Percentiles rank a stretch among this genome's conserved stretches.
phyloP scores from a whole-genome alignment of 345 rosid genomes.

The Microcos paniculata region DNA sequence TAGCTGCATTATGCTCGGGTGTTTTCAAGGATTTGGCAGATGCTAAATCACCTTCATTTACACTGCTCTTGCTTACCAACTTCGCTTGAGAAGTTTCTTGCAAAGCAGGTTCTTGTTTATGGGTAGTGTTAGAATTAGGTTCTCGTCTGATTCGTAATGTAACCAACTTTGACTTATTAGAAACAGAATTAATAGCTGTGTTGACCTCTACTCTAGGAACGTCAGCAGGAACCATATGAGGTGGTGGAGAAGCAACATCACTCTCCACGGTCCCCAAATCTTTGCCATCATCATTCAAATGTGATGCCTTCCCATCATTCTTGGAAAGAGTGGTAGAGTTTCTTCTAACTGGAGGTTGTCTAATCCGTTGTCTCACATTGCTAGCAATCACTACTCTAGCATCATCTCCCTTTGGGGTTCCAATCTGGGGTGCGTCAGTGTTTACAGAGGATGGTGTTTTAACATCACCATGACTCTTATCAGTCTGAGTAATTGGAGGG shows the following conservation, averaged over 20 bases:
- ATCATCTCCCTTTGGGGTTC: conserved; percentile 18
- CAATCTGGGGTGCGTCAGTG: conserved; percentile 24
- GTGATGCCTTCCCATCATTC: conserved; percentile 21
- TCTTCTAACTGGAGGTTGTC: conserved; percentile 19
- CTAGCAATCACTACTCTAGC: conserved; percentile 18
- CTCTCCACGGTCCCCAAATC: conserved; percentile 23
- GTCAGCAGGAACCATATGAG: conserved; percentile 16
- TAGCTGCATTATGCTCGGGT: neutral
- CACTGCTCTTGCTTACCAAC: conserved; percentile 7
- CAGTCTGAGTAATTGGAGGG: conserved; percentile 22
- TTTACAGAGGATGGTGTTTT: conserved; percentile 21
- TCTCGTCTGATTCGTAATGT: conserved; percentile 34
- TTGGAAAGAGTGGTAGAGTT: conserved; percentile 15
- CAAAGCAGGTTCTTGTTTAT: conserved; percentile 11
- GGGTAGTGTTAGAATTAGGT: conserved; percentile 14
- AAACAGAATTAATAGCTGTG: conserved; percentile 20
- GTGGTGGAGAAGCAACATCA: conserved; percentile 24
- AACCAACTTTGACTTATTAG: conserved; percentile 36
- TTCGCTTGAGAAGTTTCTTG: conserved; percentile 29
- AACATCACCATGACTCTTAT: conserved; percentile 15
- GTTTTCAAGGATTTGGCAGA: conserved; percentile 12
- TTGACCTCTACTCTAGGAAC: conserved; percentile 22
- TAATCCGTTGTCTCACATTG: conserved; percentile 13
- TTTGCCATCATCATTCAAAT: conserved; percentile 18
- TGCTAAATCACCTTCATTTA: conserved; percentile 13